Evolutionary conservation across 176 grass and related monocot species (phyloP), one percentile per base, ranked within the genome.

Genomic region (Dendrocalamus sinicus): DNA sequence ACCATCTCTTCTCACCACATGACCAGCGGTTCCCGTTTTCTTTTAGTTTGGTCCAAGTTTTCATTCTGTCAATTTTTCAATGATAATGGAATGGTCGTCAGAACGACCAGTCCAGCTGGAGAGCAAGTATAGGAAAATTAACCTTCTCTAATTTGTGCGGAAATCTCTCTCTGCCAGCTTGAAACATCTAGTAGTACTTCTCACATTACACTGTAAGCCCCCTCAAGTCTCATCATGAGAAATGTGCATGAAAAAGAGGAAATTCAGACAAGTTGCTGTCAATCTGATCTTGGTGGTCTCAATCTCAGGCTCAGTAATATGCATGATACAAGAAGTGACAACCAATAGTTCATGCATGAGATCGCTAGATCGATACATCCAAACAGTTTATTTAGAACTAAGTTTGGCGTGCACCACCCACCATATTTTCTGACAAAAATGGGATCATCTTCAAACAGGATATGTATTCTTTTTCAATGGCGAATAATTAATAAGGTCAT

Each of bases 181-280:
- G 19, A 55, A 55, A 55, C 53, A 55, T 55, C 53, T 20, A 20
- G 2, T 20, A 55, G 53, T 8, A 55, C 53, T 55, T 20, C 17
- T 55, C 16, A 2, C 53, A 19, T 55, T 55, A 55, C 53, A 55
- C 1, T 20, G 54, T 22, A 57, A 57, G 7, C 19, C 54, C 54
- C 19, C 53, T 57, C 54, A 22, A 57, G 7, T 20, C n/a, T 72
- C 13, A 26, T 9, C 70, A 72, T 48, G 12, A 72, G 22, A 72
- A 46, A 12, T n/a, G 17, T 81, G 46, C 22, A 80, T 13, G 17
- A 35, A 79, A 63, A 66, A 12, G 60, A 48, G 11, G 70, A 22
- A 16, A 69, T 69, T n/a, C 19, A 47, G 60, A 35, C 70, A 72
- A 26, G 70, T 73, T 62, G 69, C 43, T 83, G 41, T 59, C 69